Percentiles rank a stretch among this genome's conserved stretches.
Conservation (phyloP, 2,329 filamentous ascomycete species). For the Mycosphaerelloides madeirae region DNA sequence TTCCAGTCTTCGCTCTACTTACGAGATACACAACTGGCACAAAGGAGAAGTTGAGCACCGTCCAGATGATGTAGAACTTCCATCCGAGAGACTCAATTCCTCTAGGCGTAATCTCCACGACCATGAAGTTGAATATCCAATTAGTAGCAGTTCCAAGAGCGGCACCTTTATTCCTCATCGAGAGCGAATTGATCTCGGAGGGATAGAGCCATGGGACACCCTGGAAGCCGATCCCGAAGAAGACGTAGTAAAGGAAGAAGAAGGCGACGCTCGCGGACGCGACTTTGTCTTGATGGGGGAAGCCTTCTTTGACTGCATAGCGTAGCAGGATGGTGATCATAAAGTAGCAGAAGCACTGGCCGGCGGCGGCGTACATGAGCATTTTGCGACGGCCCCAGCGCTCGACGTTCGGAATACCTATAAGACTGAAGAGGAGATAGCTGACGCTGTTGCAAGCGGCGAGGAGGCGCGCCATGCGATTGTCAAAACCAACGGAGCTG, state of each 20-base stretch:
- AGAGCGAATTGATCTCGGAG: slow-evolving; percentile 47
- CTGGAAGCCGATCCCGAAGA: slow-evolving; percentile 43
- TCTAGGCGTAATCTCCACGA: slow-evolving; percentile 31
- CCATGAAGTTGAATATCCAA: slow-evolving; percentile 43
- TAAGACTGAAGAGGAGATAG: slow-evolving; percentile 46
- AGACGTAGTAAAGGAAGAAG: slow-evolving; percentile 53
- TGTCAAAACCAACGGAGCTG: slow-evolving; percentile 50
- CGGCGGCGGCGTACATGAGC: slow-evolving; percentile 54
- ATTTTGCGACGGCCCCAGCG: slow-evolving; percentile 54
- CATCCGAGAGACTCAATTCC: slow-evolving; percentile 29
- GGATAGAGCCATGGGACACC: slow-evolving; percentile 42
- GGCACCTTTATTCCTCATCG: slow-evolving; percentile 47
- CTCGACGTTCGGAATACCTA: slow-evolving; percentile 47
- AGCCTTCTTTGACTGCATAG: slow-evolving; percentile 32
- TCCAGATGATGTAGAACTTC: slow-evolving; percentile 44
- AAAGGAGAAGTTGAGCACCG: slow-evolving; percentile 47
- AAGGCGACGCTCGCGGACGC: slow-evolving; percentile 44
- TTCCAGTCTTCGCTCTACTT: too few relatives aligned
- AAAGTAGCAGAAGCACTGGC: slow-evolving; percentile 50
- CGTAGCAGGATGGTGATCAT: slow-evolving; percentile 50
- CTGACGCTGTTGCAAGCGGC: slow-evolving; percentile 51
- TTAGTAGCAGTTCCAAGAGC: slow-evolving; percentile 49
- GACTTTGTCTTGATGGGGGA: slow-evolving; percentile 21
- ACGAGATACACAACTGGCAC: slow-evolving; percentile 39
- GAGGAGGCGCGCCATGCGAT: slow-evolving; percentile 51